Evolutionary conservation across 495 filamentous ascomycete species (phyloP).

Genomic region (Penicillium ucsense): DNA sequence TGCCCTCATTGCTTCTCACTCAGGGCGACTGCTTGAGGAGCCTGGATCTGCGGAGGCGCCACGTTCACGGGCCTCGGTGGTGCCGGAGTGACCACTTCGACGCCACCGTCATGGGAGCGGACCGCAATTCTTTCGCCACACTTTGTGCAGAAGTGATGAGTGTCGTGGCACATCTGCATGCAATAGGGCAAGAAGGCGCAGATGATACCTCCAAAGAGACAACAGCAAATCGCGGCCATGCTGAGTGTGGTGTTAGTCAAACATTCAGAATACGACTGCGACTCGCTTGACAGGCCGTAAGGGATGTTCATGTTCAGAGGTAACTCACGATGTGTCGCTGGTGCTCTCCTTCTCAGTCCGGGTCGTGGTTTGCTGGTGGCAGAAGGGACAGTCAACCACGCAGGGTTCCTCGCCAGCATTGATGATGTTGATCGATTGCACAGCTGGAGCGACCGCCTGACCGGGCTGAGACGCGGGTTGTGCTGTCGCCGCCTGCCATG

Average conservation of each 20-base stretch:
- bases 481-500: conserved; percentile 3
- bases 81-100: conserved; percentile 4
- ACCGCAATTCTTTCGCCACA: conserved; percentile 4
- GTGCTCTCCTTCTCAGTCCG: conserved; percentile 8
- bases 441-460: not conserved
- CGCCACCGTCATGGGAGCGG: conserved; percentile 2
- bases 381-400: conserved; percentile 8
- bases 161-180: conserved; percentile 12
- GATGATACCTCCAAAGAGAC: conserved; percentile 10
- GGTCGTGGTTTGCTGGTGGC: conserved; percentile 4
- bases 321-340: conserved; percentile 6
- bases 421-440: not conserved
- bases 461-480: not conserved
- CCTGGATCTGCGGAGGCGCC: conserved; percentile 1
- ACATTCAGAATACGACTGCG: not conserved
- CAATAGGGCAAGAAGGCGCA: conserved; percentile 11
- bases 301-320: no score
- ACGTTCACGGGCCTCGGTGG: not conserved
- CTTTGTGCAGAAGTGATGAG: conserved; percentile 11
- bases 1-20: not conserved
- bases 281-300: no score
- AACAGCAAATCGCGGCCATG: conserved; percentile 8
- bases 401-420: conserved; percentile 5
- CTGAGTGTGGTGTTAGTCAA: conserved; percentile 1
- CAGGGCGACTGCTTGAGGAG: conserved; percentile 5